A percentile compares a stretch with the other conserved stretches of the same genome.
Evolutionary conservation across 257 asterid species (phyloP).

Genomic region (Pogostemon cablin): DNA sequence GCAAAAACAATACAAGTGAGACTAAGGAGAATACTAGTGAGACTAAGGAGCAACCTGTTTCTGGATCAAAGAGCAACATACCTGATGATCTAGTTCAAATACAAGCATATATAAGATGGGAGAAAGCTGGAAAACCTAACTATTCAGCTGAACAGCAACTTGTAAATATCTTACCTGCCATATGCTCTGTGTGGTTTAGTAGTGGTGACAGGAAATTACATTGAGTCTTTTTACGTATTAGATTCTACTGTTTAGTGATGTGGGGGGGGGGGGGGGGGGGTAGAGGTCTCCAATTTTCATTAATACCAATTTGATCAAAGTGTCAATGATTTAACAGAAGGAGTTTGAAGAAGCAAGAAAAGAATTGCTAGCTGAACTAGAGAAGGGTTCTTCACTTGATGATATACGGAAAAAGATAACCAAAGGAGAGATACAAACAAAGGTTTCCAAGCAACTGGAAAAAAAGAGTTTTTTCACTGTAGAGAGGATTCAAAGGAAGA

Average conservation of each 20-base stretch:
- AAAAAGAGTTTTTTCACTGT: constrained; percentile 37
- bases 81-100: constrained; percentile 79
- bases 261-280: neutral
- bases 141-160: constrained; percentile 76
- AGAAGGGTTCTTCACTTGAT: constrained; percentile 67
- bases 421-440: constrained; percentile 71
- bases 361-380: constrained; percentile 76
- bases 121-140: constrained; percentile 89
- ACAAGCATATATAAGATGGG: constrained; percentile 86
- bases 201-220: constrained; percentile 20
- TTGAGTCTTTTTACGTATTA: constrained; percentile 20
- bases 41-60: constrained; percentile 45
- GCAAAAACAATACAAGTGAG: constrained; percentile 49
- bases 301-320: constrained; percentile 22
- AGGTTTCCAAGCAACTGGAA: constrained; percentile 55
- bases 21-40: constrained; percentile 45
- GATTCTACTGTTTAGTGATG: constrained; percentile 9
- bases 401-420: constrained; percentile 59
- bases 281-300: constrained; percentile 25
- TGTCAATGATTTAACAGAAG: constrained; percentile 51
- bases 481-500: constrained; percentile 83
- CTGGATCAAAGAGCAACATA: constrained; percentile 50
- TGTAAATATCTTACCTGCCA: constrained; percentile 49
- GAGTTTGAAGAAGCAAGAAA: constrained; percentile 92
- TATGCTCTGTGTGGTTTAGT: constrained; percentile 17